Conservation (phyloP, 2,329 filamentous ascomycete species). For the Aspergillus bombycis region DNA sequence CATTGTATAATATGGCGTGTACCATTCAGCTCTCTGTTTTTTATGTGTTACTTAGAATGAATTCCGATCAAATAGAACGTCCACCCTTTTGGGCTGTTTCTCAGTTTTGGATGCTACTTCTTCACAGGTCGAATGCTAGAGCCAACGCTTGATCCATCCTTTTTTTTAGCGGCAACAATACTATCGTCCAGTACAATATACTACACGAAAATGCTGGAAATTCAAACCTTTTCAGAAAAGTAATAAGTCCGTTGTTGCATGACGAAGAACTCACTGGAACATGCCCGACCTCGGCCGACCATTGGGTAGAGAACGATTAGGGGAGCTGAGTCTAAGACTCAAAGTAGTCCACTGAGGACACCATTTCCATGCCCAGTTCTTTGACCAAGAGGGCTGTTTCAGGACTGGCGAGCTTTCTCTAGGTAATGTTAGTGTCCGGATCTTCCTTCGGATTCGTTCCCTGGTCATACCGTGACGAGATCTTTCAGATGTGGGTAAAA, state of each 20-base stretch:
- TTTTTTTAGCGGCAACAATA: neutral
- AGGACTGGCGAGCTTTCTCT: neutral
- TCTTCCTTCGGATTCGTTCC: neutral
- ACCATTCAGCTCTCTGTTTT: slow-evolving; percentile 11
- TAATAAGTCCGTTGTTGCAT: neutral
- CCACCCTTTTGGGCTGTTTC: neutral
- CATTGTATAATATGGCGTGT: slow-evolving; percentile 21
- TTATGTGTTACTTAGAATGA: slow-evolving; percentile 14
- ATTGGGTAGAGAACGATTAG: neutral
- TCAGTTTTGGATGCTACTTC: neutral
- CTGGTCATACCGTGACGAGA: neutral
- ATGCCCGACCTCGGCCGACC: neutral
- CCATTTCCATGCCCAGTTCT: neutral
- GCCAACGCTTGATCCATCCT: neutral
- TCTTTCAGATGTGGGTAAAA: neutral
- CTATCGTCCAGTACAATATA: neutral
- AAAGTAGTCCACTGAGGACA: neutral
- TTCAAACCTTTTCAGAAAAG: neutral
- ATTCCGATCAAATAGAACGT: slow-evolving; percentile 12
- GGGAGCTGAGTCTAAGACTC: neutral
- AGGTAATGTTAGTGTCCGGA: neutral
- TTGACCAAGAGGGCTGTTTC: neutral
- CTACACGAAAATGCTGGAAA: neutral
- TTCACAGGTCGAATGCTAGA: neutral
- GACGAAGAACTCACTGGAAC: neutral